Evolutionary conservation across 2,329 filamentous ascomycete genomes (phyloP).

Genomic region (Neopestalotiopsis sp.): DNA sequence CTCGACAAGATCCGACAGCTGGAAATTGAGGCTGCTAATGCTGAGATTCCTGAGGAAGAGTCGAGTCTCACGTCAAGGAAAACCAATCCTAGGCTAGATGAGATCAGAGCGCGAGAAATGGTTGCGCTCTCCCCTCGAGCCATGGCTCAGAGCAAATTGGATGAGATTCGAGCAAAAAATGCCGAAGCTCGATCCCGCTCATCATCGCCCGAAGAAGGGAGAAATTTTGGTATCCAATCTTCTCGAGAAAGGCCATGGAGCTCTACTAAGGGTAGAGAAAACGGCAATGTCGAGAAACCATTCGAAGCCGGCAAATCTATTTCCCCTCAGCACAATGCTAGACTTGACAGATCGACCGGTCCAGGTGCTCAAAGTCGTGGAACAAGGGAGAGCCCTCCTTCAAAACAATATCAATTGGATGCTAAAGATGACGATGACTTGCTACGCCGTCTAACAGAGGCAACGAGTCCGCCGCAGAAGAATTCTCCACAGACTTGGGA

Average conservation of each 20-base stretch:
- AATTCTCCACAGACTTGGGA: conserved; percentile 24
- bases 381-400: not conserved
- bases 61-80: conserved; percentile 22
- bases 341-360: conserved; percentile 6
- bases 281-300: not conserved
- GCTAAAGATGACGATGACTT: conserved; percentile 51
- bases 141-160: conserved; percentile 54
- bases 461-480: conserved; percentile 46
- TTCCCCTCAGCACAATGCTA: not conserved
- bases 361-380: not conserved
- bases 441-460: conserved; percentile 54
- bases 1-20: conserved; percentile 42
- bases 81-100: conserved; percentile 54
- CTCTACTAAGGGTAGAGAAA: not conserved
- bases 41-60: conserved; percentile 29
- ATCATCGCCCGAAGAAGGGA: conserved; percentile 47
- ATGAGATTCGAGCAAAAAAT: conserved; percentile 59
- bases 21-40: conserved; percentile 38
- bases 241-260: conserved; percentile 20
- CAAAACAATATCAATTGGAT: conserved; percentile 23
- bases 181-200: conserved; percentile 45
- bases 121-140: conserved; percentile 51
- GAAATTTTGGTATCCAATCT: conserved; percentile 36
- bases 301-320: not conserved
- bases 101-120: conserved; percentile 51